These are phyloP conservation scores for Phlyctochytrium arcticum DNA, from an alignment of 192 early-diverging fungal species.

Conservation along the genomic window DNA sequence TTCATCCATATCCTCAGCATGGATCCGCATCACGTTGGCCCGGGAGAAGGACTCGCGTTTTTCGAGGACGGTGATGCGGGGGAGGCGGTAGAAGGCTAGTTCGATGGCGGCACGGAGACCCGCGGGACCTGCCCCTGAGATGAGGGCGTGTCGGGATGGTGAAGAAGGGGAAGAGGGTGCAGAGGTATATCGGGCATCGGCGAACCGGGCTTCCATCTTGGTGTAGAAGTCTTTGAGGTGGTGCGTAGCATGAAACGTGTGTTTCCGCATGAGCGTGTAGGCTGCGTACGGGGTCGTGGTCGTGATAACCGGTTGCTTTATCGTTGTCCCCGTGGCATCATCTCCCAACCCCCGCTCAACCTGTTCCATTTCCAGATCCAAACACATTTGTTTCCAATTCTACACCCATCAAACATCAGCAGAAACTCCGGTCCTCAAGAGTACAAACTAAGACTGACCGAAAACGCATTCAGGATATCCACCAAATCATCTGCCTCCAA, in stretches of 20 bases:
- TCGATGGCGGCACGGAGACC: slow-evolving; percentile 22
- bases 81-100: slow-evolving; percentile 1
- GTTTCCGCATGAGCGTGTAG: slow-evolving; percentile 13
- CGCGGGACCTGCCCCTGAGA: slow-evolving; percentile 20
- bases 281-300: slow-evolving; percentile 4
- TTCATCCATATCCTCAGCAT: slow-evolving; percentile 19
- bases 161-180: no score
- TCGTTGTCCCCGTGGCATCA: no score
- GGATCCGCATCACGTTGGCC: slow-evolving; percentile 19
- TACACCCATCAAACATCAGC: not conserved
- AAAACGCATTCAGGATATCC: slow-evolving; percentile 12
- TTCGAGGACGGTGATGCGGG: slow-evolving; percentile 10
- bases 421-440: not conserved
- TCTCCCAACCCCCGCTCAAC: no score
- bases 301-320: not conserved
- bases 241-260: slow-evolving; percentile 6
- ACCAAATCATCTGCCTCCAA: slow-evolving; percentile 15
- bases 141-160: slow-evolving; percentile 3
- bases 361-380: not conserved
- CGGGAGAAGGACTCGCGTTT: slow-evolving; percentile 20
- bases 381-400: not conserved
- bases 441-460: not conserved
- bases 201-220: not conserved
- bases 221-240: slow-evolving; percentile 15
- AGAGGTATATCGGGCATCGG: not conserved